Evolutionary conservation across 768 basidiomycete species (phyloP).

Genomic region (Pilatotrama ljubarskyi): DNA sequence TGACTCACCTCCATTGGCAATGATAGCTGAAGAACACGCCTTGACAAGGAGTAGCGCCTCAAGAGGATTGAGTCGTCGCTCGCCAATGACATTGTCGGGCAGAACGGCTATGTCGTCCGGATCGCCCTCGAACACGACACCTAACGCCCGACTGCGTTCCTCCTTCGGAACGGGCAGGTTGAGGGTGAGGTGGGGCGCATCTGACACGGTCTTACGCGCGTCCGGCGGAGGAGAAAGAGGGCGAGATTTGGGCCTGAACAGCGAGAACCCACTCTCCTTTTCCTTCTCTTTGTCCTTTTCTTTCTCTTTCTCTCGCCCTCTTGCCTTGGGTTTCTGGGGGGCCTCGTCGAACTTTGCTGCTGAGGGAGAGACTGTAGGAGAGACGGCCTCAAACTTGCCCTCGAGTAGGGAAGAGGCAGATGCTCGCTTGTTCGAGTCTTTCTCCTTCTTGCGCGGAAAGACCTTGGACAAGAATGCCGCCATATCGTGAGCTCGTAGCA

Average conservation of each 20-base stretch:
- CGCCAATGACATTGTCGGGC: conserved; percentile 55
- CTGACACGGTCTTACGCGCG: conserved; percentile 33
- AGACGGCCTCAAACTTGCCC: conserved; percentile 74
- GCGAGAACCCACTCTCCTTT: conserved; percentile 43
- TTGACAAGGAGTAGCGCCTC: conserved; percentile 67
- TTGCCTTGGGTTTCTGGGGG: conserved; percentile 36
- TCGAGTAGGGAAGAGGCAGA: conserved; percentile 57
- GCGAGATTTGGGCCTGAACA: conserved; percentile 54
- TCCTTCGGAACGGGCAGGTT: conserved; percentile 57
- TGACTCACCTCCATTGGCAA: conserved; percentile 53
- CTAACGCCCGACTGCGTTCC: conserved; percentile 47
- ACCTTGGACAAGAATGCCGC: conserved; percentile 77
- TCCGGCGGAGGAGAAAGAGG: conserved; percentile 35
- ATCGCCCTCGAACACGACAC: conserved; percentile 61
- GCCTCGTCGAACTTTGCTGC: conserved; percentile 28
- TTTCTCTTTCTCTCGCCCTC: conserved; percentile 34
- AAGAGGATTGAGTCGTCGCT: conserved; percentile 56
- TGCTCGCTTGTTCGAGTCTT: conserved; percentile 38
- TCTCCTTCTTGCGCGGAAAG: conserved; percentile 73
- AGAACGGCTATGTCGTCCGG: conserved; percentile 48
- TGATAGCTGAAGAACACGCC: conserved; percentile 67
- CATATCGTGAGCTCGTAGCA: conserved; percentile 30
- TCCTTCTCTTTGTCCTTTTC: conserved; percentile 47
- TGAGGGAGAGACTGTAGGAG: conserved; percentile 44
- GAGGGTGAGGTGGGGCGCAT: conserved; percentile 60